Evolutionary conservation across 2,329 filamentous ascomycete genomes (phyloP), one percentile per base, ranked within the genome.

Genomic region (Aspergillus unguis): DNA sequence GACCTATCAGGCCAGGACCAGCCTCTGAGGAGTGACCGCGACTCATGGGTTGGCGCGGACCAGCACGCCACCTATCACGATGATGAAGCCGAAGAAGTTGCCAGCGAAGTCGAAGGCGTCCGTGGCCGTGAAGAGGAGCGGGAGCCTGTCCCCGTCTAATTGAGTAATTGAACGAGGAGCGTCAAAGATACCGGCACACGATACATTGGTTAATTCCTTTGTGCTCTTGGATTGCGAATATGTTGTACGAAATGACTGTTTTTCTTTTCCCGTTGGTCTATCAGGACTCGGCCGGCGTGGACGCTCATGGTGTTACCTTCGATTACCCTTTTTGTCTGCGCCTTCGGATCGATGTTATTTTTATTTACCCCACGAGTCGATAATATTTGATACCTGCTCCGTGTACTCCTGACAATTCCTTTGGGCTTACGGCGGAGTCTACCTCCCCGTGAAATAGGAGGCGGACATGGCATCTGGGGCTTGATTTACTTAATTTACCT

Each of bases 1-100:
- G 92, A 96, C 66, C 81, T 96, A 36, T 88, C 89, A 2, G 81
- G 80, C 44, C 92, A 96, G 75, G 92, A 96, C 68, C 82, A 82
- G 44, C 86, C 89, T 11, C 74, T 91, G 57, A 84, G 90, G 58
- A 88, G 86, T 53, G 89, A 92, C 67, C 90, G 87, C 9, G 84
- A 85, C 56, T 76, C 85, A 29, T 96, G 92, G 92, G 84, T 92
- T 33, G 86, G 87, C 5, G 88, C 88, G 10, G 82, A 83, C 55
- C 78, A 85, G 69, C 76, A 78, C 63, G 65, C 74, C 26, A 68
- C 65, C 58, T 77, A 78, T 52, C 62, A 69, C 31, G 66, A 70
- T 28, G 73, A 75, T 17, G 75, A 72, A n/a, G 74, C 71, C 6
- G 70, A 72, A 31, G 71, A 72, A 27, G 62, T 57, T n/a, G 60